Evolutionary conservation across 2,329 filamentous ascomycete genomes (phyloP), one percentile per base, ranked within the genome.

Genomic region (Aureobasidium lini): DNA sequence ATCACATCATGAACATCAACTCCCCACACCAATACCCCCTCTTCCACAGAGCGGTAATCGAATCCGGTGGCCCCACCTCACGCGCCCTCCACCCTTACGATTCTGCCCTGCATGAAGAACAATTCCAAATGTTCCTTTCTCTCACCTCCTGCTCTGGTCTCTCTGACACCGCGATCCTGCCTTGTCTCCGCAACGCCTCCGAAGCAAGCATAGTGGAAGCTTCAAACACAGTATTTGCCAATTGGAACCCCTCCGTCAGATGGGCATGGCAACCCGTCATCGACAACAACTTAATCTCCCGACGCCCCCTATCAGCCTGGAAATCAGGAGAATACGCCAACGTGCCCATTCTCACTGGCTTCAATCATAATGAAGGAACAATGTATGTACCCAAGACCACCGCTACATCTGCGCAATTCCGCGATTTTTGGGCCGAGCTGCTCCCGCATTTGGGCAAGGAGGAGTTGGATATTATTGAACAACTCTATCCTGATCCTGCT

Each of bases 191-290:
- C n/a, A 66, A 69, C 1, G 65, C 75, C 5, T 70, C 76, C 0
- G 70, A 69, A 8, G 63, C 69, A 0, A 64, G 60, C 0, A 67
- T 80, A 11, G 72, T 70, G 6, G 65, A 69, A 8, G 77, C 76
- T 4, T 76, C 77, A 43, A 72, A 69, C 9, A 67, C 65, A 2
- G 70, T 79, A 0, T 79, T 79, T 56, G 71, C 76, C 57, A 71
- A 71, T 42, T 79, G 77, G 62, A 78, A 78, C 37, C 72, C 76
- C 0, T 77, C 74, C 8, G 66, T 79, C 0, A 69, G 75, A 31
- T 80, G 77, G 77, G 77, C 87, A 0, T 90, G 88, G 72, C 87
- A 89, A 65, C 86, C 86, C 7, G 82, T 85, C 37, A 81, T 89
- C 60, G 85, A 88, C 66, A 79, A 80, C 4, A 78, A 81, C 11